Conservation (phyloP, 2,329 filamentous ascomycete genomes). For the Colletotrichum melonis region DNA sequence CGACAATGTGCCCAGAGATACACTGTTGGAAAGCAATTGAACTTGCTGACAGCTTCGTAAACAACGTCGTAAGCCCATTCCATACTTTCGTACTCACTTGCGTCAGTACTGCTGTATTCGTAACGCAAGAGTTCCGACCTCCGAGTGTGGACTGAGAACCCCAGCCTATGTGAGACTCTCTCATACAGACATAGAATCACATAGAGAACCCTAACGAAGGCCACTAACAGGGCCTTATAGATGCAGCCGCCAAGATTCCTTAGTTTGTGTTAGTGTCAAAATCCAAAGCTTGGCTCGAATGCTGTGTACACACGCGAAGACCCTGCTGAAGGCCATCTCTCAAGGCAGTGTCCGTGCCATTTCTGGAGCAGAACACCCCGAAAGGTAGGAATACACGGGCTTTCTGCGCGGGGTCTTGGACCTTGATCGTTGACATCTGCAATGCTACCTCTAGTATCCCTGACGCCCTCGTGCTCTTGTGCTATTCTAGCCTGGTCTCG, state of each 20-base stretch:
- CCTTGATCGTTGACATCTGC: not conserved
- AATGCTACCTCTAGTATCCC: not conserved
- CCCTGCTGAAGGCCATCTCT: not conserved
- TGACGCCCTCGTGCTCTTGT: not conserved
- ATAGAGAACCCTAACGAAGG: not conserved
- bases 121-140: not conserved
- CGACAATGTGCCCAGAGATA: not conserved
- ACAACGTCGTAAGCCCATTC: not conserved
- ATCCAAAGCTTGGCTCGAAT: not conserved
- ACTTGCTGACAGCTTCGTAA: not conserved
- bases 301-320: not conserved
- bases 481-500: not conserved
- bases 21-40: not conserved
- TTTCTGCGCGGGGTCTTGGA: not conserved
- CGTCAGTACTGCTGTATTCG: not conserved
- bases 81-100: not conserved
- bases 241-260: not conserved
- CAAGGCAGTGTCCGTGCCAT: not conserved
- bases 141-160: not conserved
- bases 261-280: not conserved
- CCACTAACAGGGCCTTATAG: not conserved
- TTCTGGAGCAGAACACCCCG: not conserved
- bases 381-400: not conserved
- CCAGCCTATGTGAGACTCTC: not conserved
- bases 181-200: not conserved